phyloP scores from a whole-genome alignment of 768 basidiomycete genomes.

The Leccinum ochraceum region DNA sequence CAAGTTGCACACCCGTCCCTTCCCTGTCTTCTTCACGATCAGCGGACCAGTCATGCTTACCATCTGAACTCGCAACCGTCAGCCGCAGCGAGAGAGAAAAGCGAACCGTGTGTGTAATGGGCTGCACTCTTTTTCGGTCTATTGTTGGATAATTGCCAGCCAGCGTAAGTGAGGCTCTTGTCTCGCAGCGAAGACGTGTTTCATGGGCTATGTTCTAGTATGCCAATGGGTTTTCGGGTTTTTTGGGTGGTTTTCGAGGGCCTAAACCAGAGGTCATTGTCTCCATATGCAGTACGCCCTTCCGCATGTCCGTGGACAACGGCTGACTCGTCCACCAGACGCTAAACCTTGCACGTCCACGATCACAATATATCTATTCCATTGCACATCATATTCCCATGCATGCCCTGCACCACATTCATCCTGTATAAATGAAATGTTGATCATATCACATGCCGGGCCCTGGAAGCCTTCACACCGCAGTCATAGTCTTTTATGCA shows the following conservation, averaged over 20 bases:
- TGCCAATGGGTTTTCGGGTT: conserved; percentile 25
- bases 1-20: conserved; percentile 12
- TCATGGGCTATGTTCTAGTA: conserved; percentile 18
- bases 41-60: conserved; percentile 21
- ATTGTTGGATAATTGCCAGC: conserved; percentile 24
- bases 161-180: conserved; percentile 23
- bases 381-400: conserved; percentile 22
- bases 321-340: conserved; percentile 10
- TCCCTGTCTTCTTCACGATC: conserved; percentile 13
- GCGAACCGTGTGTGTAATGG: conserved; percentile 10
- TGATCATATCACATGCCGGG: conserved; percentile 13
- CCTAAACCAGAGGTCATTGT: conserved; percentile 19
- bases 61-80: conserved; percentile 21
- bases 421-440: conserved; percentile 19
- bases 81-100: conserved; percentile 20
- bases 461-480: not conserved
- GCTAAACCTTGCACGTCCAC: conserved; percentile 5
- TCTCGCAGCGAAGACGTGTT: not conserved
- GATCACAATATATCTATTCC: conserved; percentile 22
- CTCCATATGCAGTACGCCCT: conserved; percentile 10
- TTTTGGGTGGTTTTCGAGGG: conserved; percentile 28
- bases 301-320: not conserved
- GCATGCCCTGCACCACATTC: conserved; percentile 21
- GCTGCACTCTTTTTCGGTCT: conserved; percentile 14
- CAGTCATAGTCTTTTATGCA: conserved; percentile 15